Percentiles rank a stretch among this genome's conserved stretches.
Conservation (phyloP, 331 rosid genomes). For the Cydonia oblonga region DNA sequence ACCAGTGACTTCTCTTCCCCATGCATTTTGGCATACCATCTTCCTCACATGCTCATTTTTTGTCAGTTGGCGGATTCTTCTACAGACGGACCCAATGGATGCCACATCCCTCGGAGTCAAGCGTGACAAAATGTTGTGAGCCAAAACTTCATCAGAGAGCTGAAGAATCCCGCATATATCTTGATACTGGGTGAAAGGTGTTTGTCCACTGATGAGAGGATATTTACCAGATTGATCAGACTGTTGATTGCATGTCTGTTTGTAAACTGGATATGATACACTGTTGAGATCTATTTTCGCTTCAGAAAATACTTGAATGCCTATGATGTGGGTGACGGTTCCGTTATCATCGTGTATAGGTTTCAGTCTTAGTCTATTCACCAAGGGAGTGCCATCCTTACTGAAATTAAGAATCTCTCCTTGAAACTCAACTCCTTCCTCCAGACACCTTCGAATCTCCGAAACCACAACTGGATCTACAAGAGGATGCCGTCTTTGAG, state of each 20-base stretch:
- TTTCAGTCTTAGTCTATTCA: slow-evolving; percentile 67
- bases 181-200: slow-evolving; percentile 36
- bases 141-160: slow-evolving; percentile 95
- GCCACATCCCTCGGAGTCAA: slow-evolving; percentile 97
- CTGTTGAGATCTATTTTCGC: slow-evolving; percentile 65
- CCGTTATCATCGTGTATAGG: slow-evolving; percentile 88
- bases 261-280: slow-evolving; percentile 85
- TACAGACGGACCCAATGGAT: slow-evolving; percentile 91
- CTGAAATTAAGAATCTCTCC: slow-evolving; percentile 92
- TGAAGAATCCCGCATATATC: slow-evolving; percentile 81
- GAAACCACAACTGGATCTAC: slow-evolving; percentile 96
- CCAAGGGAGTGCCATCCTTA: slow-evolving; percentile 86
- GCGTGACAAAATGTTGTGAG: slow-evolving; percentile 86
- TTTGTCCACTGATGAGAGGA: slow-evolving; percentile 30
- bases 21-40: slow-evolving; percentile 98
- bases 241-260: slow-evolving; percentile 55
- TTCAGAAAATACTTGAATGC: slow-evolving; percentile 82
- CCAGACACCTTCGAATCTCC: slow-evolving; percentile 85
- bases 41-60: slow-evolving; percentile 89
- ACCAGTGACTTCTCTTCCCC: slow-evolving; percentile 97
- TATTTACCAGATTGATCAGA: slow-evolving; percentile 29
- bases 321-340: slow-evolving; percentile 66
- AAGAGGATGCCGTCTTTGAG: slow-evolving; percentile 91
- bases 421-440: slow-evolving; percentile 77
- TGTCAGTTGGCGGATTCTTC: slow-evolving; percentile 78